Conservation (phyloP, 1,139 yeast species). For the Hanseniaspora sp. region DNA sequence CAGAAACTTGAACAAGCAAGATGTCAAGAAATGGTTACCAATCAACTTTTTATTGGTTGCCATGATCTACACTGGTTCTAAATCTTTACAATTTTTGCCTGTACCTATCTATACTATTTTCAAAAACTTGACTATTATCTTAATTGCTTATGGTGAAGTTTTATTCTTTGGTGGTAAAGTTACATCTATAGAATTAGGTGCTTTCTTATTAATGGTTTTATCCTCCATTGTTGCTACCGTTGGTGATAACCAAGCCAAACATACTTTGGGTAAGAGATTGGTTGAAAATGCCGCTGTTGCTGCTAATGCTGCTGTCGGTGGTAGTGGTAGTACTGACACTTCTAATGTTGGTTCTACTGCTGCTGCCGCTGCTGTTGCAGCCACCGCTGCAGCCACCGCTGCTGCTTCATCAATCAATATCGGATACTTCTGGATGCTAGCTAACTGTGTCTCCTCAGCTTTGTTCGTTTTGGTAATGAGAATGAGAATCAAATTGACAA, state of each 20-base stretch:
- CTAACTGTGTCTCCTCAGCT: constrained; percentile 89
- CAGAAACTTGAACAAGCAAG: constrained; percentile 73
- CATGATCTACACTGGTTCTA: constrained; percentile 94
- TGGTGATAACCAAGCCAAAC: constrained; percentile 51
- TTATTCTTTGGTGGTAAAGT: constrained; percentile 93
- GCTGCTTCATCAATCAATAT: constrained; percentile 43
- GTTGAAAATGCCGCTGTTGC: constrained; percentile 7
- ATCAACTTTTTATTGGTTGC: constrained; percentile 77
- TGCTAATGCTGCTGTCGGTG: constrained; percentile 22
- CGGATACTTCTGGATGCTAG: constrained; percentile 94
- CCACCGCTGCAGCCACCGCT: constrained; percentile 26
- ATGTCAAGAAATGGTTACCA: constrained; percentile 92
- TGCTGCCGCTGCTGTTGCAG: constrained; percentile 19
- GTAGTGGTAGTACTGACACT: too few species aligned
- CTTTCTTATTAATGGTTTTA: constrained; percentile 81
- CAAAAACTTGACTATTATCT: constrained; percentile 90
- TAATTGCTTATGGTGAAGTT: constrained; percentile 97
- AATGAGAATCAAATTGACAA: constrained; percentile 91
- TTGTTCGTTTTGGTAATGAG: constrained; percentile 89
- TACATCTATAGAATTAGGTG: constrained; percentile 77
- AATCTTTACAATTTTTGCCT: constrained; percentile 80
- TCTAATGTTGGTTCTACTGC: constrained; percentile 13
- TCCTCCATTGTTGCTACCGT: constrained; percentile 89
- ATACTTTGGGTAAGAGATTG: constrained; percentile 12
- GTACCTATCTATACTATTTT: constrained; percentile 96